These are phyloP conservation scores for Penicillium fimorum DNA, from an alignment of 495 filamentous ascomycete species.

Conservation along the genomic window DNA sequence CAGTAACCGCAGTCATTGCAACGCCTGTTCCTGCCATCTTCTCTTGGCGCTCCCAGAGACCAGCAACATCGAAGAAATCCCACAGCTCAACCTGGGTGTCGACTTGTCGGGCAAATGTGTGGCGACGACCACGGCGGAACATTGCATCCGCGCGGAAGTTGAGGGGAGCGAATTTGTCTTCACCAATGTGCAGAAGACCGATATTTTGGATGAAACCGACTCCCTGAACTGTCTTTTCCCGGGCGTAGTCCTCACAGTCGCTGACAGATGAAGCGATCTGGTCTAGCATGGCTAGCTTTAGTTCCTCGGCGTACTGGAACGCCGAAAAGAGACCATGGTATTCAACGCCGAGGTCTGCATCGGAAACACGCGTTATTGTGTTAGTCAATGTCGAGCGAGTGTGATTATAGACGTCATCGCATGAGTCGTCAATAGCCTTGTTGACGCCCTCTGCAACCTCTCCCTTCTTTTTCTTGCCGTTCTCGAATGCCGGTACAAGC, in stretches of 20 bases:
- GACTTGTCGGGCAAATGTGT: constrained; percentile 77
- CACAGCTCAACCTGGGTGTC: constrained; percentile 82
- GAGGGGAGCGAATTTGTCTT: constrained; percentile 74
- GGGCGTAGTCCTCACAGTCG: constrained; percentile 79
- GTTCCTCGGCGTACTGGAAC: constrained; percentile 90
- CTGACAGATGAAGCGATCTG: constrained; percentile 76
- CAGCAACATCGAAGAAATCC: constrained; percentile 89
- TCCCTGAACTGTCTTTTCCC: constrained; percentile 73
- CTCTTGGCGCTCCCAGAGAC: constrained; percentile 85
- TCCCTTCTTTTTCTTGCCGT: constrained; percentile 75
- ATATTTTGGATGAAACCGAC: constrained; percentile 84
- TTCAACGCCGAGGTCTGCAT: constrained; percentile 71
- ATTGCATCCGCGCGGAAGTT: constrained; percentile 87
- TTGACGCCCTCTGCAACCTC: constrained; percentile 82
- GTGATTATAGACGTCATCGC: constrained; percentile 77
- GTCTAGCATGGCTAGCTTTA: constrained; percentile 88
- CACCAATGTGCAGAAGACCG: constrained; percentile 81
- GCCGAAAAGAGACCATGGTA: constrained; percentile 84
- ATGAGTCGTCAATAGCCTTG: constrained; percentile 77
- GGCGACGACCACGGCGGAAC: constrained; percentile 74
- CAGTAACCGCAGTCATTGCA: constrained; percentile 88
- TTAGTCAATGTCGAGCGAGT: constrained; percentile 69
- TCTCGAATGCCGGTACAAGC: constrained; percentile 80
- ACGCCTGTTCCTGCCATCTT: constrained; percentile 89
- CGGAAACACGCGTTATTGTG: constrained; percentile 72